Conservation (phyloP, 345 rosid genomes). For the Gossypium mustelinum region DNA sequence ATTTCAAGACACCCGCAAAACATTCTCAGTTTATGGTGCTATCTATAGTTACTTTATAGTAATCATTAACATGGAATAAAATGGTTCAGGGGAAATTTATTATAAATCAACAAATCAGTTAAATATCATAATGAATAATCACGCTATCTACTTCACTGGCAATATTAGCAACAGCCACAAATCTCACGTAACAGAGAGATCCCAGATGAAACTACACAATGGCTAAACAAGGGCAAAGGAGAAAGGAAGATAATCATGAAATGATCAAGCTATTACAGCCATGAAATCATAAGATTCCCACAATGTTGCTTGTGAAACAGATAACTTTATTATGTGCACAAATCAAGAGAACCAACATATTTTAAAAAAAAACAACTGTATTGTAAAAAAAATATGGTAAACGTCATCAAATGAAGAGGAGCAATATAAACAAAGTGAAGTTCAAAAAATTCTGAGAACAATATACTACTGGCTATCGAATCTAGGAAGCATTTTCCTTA, state of each 20-base stretch:
- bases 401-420: not conserved
- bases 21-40: not conserved
- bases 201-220: not conserved
- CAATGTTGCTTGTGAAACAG: not conserved
- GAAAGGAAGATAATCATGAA: not conserved
- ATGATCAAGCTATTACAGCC: not conserved
- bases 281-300: not conserved
- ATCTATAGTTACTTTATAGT: not conserved
- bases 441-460: not conserved
- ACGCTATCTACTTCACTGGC: not conserved
- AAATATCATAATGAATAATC: not conserved
- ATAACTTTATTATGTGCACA: not conserved
- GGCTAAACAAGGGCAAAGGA: not conserved
- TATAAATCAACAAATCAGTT: not conserved
- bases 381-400: not conserved
- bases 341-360: not conserved
- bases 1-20: slow-evolving; percentile 3
- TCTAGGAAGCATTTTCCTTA: not conserved
- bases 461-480: too few species aligned
- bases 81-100: not conserved
- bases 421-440: not conserved
- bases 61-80: not conserved
- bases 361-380: not conserved
- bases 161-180: not conserved
- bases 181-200: too few species aligned